Conservation (phyloP, 2,329 filamentous ascomycete genomes). For the Pseudomassariella vexata region DNA sequence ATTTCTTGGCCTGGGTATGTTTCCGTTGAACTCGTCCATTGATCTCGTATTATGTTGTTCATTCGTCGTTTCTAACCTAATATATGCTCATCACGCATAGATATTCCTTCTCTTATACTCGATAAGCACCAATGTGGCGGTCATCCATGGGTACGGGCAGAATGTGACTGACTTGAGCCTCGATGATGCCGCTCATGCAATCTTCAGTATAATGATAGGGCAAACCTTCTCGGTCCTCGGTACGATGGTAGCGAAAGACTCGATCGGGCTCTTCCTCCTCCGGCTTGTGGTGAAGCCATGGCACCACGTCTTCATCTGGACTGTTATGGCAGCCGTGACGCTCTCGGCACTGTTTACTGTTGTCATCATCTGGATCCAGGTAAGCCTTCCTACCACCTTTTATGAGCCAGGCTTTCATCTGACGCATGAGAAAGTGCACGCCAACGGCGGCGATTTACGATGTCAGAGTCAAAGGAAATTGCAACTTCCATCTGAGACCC, state of each 20-base stretch:
- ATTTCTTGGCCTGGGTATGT: slow-evolving; percentile 5
- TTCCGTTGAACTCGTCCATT: neutral
- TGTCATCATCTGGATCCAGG: too few relatives aligned
- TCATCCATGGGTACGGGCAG: slow-evolving; percentile 8
- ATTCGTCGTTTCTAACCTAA: neutral
- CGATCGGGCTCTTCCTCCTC: slow-evolving; percentile 9
- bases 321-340: slow-evolving; percentile 4
- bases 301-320: slow-evolving; percentile 10
- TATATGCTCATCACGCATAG: too few relatives aligned
- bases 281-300: slow-evolving; percentile 7
- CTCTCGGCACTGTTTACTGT: too few relatives aligned
- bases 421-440: too few relatives aligned
- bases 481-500: too few relatives aligned
- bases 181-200: slow-evolving; percentile 3
- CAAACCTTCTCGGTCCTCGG: slow-evolving; percentile 7
- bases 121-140: slow-evolving; percentile 5
- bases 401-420: too few relatives aligned
- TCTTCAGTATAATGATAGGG: slow-evolving; percentile 7
- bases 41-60: neutral
- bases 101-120: slow-evolving; percentile 7
- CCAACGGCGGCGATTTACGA: too few relatives aligned
- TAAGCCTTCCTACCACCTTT: too few relatives aligned
- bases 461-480: too few relatives aligned
- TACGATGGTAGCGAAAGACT: slow-evolving; percentile 9
- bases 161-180: slow-evolving; percentile 1